A percentile compares a stretch with the other conserved stretches of the same genome.
Evolutionary conservation across 164 flowering plant genomes (phyloP).

Genomic region (Nymphaea colorata): DNA sequence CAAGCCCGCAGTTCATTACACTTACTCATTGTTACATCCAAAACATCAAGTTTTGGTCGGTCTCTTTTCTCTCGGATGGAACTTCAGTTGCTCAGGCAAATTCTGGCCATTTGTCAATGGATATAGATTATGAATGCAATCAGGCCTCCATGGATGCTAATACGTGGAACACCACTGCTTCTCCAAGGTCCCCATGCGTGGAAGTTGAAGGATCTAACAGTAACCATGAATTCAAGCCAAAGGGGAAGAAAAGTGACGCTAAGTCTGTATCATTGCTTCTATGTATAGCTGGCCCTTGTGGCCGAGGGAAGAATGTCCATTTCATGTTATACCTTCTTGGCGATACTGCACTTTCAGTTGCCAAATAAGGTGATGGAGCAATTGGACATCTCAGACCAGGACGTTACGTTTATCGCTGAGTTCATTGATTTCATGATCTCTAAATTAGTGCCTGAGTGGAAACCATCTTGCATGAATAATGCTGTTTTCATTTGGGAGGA

Average conservation of each 20-base stretch:
- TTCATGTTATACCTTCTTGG: constrained; percentile 53
- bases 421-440: constrained; percentile 49
- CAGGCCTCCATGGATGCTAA: constrained; percentile 13
- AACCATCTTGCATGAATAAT: constrained; percentile 15
- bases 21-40: constrained; percentile 36
- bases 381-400: constrained; percentile 52
- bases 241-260: constrained; percentile 46
- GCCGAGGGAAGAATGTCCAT: constrained; percentile 48
- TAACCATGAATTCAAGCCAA: constrained; percentile 45
- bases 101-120: constrained; percentile 39
- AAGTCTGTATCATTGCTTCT: constrained; percentile 50
- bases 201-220: constrained; percentile 44
- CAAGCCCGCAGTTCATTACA: constrained; percentile 15
- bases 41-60: constrained; percentile 26
- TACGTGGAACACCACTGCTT: constrained; percentile 15
- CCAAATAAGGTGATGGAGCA: constrained; percentile 83
- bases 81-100: constrained; percentile 8
- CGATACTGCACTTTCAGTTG: constrained; percentile 69
- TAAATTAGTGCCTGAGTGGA: constrained; percentile 53
- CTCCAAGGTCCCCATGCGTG: constrained; percentile 9
- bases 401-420: constrained; percentile 71
- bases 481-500: too few species aligned
- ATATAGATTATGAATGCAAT: constrained; percentile 41
- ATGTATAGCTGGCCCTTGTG: constrained; percentile 44
- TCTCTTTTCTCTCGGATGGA: constrained; percentile 34